Evolutionary conservation across 768 basidiomycete genomes (phyloP), one percentile per base, ranked within the genome.

Genomic region (Boletus sp.): DNA sequence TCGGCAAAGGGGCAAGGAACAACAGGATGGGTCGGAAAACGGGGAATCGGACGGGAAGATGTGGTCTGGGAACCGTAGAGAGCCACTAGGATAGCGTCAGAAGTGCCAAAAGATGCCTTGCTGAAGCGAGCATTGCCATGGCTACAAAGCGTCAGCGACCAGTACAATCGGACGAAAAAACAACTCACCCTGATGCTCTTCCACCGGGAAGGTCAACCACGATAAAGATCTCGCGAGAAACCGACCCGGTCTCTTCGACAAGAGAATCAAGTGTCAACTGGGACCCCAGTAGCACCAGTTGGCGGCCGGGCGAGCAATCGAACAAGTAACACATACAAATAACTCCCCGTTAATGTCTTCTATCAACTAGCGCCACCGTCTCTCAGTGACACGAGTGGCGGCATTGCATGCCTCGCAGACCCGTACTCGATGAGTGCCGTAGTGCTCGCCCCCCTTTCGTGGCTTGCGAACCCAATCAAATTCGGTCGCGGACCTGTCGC

Each of bases 391-490:
- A 30, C 65, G 60, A 30, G 63, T 54, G 7, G 65, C 65, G n/a
- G 71, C 68, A 30, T 64, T 67, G 46, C 71, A 72, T 27, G 71
- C 71, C 38, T 61, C 70, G 38, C 71, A 72, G 29, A 69, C 67
- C 33, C 71, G 56, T 38, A 69, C 67, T 53, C 66, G 70, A 58
- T 60, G 60, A 44, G 66, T 51, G 53, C 56, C 59, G 17, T 42
- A 62, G 25, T 57, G 61, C 43, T 61, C 58, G 0, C 30, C 6
- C 2, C 57, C 59, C 32, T 64, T 55, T 23, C 70, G 70, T 49
- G 73, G 70, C 60, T 73, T 75, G 51, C 69, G 74, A 17, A 71
- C 72, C 13, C 74, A 78, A 62, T 84, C 82, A 61, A 82, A 84
- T 41, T 70, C 66, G 7, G 69, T 66, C 2, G 52, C 58, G 6